These are phyloP conservation scores for Phytophthora pseudosyringae DNA, from an alignment of 352 stramenopile genomes.

Conservation along the genomic window DNA sequence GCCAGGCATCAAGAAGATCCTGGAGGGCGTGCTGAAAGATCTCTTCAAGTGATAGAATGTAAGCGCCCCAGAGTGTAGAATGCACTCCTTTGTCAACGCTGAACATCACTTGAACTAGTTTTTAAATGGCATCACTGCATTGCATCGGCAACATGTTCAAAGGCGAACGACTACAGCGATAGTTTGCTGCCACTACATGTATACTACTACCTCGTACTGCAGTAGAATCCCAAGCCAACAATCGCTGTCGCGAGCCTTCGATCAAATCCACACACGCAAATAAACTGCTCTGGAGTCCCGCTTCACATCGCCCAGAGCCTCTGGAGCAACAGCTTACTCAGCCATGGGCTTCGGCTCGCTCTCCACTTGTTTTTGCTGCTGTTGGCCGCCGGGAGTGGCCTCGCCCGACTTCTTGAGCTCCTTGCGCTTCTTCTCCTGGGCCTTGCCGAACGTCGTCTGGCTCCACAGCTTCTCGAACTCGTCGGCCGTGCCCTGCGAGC, in stretches of 20 bases:
- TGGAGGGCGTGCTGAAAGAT: background rate
- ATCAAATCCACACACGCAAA: background rate
- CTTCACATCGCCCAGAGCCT: background rate
- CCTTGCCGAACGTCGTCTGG: conserved; percentile 73
- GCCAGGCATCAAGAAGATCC: conserved; percentile 6
- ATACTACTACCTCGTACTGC: background rate
- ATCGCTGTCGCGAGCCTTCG: background rate
- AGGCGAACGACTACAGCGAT: background rate
- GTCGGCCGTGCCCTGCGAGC: conserved; percentile 56
- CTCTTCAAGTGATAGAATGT: background rate
- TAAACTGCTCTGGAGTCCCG: background rate
- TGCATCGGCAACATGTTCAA: conserved; percentile 3
- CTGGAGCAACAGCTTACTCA: conserved; percentile 4
- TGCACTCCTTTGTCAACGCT: background rate
- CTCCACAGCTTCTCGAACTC: conserved; percentile 83
- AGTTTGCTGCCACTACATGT: background rate
- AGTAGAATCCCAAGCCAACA: background rate
- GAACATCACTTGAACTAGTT: background rate
- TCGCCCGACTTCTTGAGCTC: conserved; percentile 57
- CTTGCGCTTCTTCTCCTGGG: conserved; percentile 64
- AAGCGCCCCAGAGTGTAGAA: no score
- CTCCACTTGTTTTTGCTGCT: conserved; percentile 30
- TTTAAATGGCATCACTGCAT: background rate
- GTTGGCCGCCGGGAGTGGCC: conserved; percentile 1
- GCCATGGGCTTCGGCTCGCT: conserved; percentile 23